Evolutionary conservation across 139 green algal genomes (phyloP).

Genomic region (Ostreobium quekettii): DNA sequence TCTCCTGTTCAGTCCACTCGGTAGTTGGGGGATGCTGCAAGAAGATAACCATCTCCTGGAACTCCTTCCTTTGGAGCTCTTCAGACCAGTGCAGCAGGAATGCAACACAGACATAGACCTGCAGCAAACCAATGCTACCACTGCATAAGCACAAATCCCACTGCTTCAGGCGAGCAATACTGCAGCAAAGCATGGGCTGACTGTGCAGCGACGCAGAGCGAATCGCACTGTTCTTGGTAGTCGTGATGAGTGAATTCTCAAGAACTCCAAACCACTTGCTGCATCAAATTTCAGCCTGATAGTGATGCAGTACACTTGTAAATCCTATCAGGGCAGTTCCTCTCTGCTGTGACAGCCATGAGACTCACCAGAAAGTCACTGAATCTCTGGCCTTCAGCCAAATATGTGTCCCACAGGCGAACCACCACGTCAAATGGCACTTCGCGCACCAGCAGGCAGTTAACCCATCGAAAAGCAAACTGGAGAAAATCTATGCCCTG

Average conservation of each 20-base stretch:
- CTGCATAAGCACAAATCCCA: too few species aligned
- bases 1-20: slow-evolving; percentile 59
- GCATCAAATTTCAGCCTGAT: too few species aligned
- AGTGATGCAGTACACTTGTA: too few species aligned
- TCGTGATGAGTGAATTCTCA: too few species aligned
- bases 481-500: slow-evolving; percentile 92
- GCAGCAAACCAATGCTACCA: slow-evolving; percentile 10
- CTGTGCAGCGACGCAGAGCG: too few species aligned
- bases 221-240: too few species aligned
- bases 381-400: slow-evolving; percentile 62
- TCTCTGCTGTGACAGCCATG: too few species aligned
- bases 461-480: slow-evolving; percentile 97
- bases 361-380: slow-evolving; percentile 67
- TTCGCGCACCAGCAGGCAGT: slow-evolving; percentile 89
- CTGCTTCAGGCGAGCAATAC: too few species aligned
- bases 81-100: slow-evolving; percentile 68
- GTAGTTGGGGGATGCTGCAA: slow-evolving; percentile 65
- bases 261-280: too few species aligned
- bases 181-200: too few species aligned
- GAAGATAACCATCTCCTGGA: slow-evolving; percentile 66
- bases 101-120: slow-evolving; percentile 58
- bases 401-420: slow-evolving; percentile 91
- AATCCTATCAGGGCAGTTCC: too few species aligned
- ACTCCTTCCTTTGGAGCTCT: slow-evolving; percentile 59
- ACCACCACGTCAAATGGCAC: slow-evolving; percentile 63